Evolutionary conservation across 371 early-diverging fungal genomes (phyloP).

Genomic region (Mucor piriformis): DNA sequence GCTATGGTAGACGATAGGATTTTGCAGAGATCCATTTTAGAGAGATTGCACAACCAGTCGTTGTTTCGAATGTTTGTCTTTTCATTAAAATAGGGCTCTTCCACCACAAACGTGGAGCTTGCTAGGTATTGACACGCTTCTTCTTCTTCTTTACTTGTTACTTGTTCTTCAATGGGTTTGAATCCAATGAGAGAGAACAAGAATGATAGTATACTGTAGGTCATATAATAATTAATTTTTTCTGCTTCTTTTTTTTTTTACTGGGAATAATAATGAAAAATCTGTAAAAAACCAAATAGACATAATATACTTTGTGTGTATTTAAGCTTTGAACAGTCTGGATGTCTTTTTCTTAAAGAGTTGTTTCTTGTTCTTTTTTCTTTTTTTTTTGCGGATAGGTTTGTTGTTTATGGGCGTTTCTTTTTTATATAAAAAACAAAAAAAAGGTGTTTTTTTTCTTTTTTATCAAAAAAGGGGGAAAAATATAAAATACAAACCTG

Average conservation of each 20-base stretch:
- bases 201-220: slow-evolving; percentile 21
- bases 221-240: slow-evolving; percentile 15
- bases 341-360: background rate
- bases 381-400: background rate
- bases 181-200: slow-evolving; percentile 31
- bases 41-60: slow-evolving; percentile 31
- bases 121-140: slow-evolving; percentile 25
- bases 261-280: slow-evolving; percentile 8
- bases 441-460: background rate
- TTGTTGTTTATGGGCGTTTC: too few species aligned
- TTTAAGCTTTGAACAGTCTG: slow-evolving; percentile 1
- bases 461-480: background rate
- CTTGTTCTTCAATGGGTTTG: slow-evolving; percentile 15
- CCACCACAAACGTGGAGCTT: slow-evolving; percentile 27
- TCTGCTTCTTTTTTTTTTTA: slow-evolving; percentile 16
- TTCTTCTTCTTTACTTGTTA: background rate
- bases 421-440: too few species aligned
- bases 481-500: too few species aligned
- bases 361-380: background rate
- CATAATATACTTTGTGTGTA: slow-evolving; percentile 13
- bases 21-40: slow-evolving; percentile 36
- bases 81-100: slow-evolving; percentile 1
- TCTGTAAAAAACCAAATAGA: slow-evolving; percentile 21
- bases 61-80: slow-evolving; percentile 3
- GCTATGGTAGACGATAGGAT: slow-evolving; percentile 31